Evolutionary conservation across 352 stramenopile genomes (phyloP), one percentile per base, ranked within the genome.

Genomic region (Saprolegnia parasitica): DNA sequence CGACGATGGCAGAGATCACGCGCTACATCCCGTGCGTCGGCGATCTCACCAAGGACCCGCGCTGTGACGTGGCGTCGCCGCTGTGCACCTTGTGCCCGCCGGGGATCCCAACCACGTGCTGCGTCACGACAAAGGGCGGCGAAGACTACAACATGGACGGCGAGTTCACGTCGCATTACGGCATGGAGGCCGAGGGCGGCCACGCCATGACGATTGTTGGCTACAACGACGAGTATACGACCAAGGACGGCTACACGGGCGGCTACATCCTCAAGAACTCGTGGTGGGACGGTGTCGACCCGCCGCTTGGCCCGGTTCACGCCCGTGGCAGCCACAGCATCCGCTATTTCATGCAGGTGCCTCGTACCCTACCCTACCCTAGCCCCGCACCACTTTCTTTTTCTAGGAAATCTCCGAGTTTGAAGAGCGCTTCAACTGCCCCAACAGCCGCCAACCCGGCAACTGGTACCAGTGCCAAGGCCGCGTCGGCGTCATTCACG

Each of bases 191-290:
- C 6, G 80, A 88, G 45, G 80, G 80, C 23, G 80, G 80, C 3
- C 82, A 90, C 58, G 82, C 76, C 3, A 90, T 90, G 82, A 87
- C 79, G 56, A 71, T 90, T 20, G 79, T 85, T 13, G 82, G 82
- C 35, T 90, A 86, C 75, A 88, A 88, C 64, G 82, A 90, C 45
- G 64, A 81, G 21, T 89, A 80, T 64, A 80, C 75, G 37, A 86
- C 77, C 23, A 78, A 83, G 50, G 78, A 88, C 50, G 83, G 83
- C 65, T 85, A 76, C 67, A 88, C 78, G 0, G 83, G 81, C 42
- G 83, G 81, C 56, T 89, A 86, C 68, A 88, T 90, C 62, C 74
- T 90, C 29, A 90, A 90, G 74, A 90, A 90, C 77, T 90, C 83
- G 72, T 90, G 83, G 81, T 88, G 78, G 65, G 83, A 90, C 55